Base-by-base conservation (phyloP, 148 eudicot genomes). In the Talinum fruticosum region DNA sequence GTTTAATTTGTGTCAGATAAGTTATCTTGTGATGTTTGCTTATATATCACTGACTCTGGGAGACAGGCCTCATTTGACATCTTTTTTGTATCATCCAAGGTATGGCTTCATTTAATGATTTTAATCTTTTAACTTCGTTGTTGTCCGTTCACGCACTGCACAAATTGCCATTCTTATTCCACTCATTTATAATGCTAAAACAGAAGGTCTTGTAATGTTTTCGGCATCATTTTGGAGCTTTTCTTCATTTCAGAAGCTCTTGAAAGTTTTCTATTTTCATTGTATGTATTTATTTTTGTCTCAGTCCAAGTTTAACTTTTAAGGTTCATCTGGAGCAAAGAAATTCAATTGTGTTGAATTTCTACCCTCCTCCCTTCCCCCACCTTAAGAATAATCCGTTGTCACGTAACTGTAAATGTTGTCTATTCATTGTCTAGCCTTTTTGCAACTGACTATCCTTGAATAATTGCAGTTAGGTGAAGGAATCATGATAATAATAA, bases 1-100 rank as follows among this genome's bases (percentile, higher is more conserved):
- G 51, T 74, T 71, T 57, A 33, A 33, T 57, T 34, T 86, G 71
- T 75, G 41, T 68, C 87, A 89, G 92, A 82, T 87, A 83, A 89
- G 92, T 87, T 89, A 87, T 82, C 88, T 89, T 84, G 92, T 89
- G 83, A 89, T 89, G 92, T 87, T 89, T 76, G 89, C 86, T 82
- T 89, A 89, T 78, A 85, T 89, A 80, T n/a, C n/a, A n/a, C n/a
- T n/a, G 70, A 89, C 92, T 49, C 79, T 89, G 81, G 92, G 92
- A 66, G 89, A 89, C 75, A 73, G 68, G 65, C 78, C 82, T 75
- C 83, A 69, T 76, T 74, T 81, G 70, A 83, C 92, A n/a, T 76
- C n/a, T n/a, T 82, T 89, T 79, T 83, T 81, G 75, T 89, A 80
- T 82, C 88, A 26, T 85, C 89, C 75, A 89, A 89, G 89, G 89